Evolutionary conservation across 768 basidiomycete genomes (phyloP).

Genomic region (Termitomyces sp.): DNA sequence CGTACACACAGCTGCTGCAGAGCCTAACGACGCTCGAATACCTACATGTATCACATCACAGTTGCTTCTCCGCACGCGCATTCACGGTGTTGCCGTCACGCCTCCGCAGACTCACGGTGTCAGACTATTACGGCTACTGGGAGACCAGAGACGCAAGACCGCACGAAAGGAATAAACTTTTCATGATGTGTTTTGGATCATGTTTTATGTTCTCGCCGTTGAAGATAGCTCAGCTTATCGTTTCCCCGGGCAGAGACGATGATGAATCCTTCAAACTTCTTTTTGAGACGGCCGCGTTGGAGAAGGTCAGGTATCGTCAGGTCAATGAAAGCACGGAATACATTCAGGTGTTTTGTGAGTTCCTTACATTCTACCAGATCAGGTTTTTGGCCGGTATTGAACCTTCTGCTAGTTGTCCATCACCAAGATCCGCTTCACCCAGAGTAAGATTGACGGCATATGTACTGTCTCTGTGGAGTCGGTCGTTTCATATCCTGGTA

Average conservation of each 20-base stretch:
- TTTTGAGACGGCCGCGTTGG: background rate
- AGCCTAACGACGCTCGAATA: conserved; percentile 16
- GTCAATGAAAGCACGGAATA: conserved; percentile 6
- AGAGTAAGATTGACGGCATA: background rate
- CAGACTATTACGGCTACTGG: conserved; percentile 19
- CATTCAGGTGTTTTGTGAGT: conserved; percentile 14
- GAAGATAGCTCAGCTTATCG: conserved; percentile 4
- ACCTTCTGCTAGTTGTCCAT: background rate
- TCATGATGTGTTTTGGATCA: conserved; percentile 1
- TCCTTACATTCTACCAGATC: background rate
- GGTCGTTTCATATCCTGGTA: background rate
- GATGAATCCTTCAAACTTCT: conserved; percentile 3
- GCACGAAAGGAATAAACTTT: background rate
- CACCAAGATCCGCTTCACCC: background rate
- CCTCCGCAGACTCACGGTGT: conserved; percentile 13
- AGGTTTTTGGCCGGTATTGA: background rate
- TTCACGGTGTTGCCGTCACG: conserved; percentile 18
- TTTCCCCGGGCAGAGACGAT: conserved; percentile 2
- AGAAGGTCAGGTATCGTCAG: conserved; percentile 5
- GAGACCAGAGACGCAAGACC: background rate
- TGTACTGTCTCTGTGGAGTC: too few relatives aligned
- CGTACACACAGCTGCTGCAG: conserved; percentile 17
- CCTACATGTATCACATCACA: conserved; percentile 23
- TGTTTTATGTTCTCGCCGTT: background rate
- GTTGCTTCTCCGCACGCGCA: conserved; percentile 15